These are phyloP conservation scores for Patellifolia procumbens DNA, from an alignment of 179 eudicot genomes.

Conservation along the genomic window DNA sequence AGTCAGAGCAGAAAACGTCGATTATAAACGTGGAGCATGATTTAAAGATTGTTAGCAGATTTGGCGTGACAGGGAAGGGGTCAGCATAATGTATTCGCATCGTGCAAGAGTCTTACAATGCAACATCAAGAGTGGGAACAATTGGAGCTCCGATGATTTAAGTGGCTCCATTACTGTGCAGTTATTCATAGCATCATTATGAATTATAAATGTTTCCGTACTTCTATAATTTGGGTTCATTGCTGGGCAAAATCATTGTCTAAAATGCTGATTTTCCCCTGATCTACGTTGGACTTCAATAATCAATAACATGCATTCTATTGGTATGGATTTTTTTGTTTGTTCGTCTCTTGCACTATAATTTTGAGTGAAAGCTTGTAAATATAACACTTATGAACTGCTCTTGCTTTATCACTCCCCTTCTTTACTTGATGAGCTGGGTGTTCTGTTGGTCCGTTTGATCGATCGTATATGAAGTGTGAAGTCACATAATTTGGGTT, in stretches of 20 bases:
- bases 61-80: not conserved
- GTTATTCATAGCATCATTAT: not conserved
- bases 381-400: not conserved
- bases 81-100: slow-evolving; percentile 1
- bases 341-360: not conserved
- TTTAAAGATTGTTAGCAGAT: slow-evolving; percentile 5
- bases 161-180: not conserved
- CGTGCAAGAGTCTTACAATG: not conserved
- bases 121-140: not conserved
- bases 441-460: not conserved
- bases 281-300: not conserved
- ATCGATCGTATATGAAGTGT: slow-evolving; percentile 16
- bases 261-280: not conserved
- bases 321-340: not conserved
- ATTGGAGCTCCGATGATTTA: not conserved
- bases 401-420: not conserved
- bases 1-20: slow-evolving; percentile 9
- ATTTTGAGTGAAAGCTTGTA: not conserved
- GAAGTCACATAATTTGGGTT: slow-evolving; percentile 40
- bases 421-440: not conserved
- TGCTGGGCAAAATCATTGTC: slow-evolving; percentile 2
- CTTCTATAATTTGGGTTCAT: not conserved
- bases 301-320: not conserved
- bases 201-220: not conserved
- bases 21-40: not conserved